Evolutionary conservation across 1,139 yeast species (phyloP), one percentile per base, ranked within the genome.

Genomic region (Geotrichum histeridarum): DNA sequence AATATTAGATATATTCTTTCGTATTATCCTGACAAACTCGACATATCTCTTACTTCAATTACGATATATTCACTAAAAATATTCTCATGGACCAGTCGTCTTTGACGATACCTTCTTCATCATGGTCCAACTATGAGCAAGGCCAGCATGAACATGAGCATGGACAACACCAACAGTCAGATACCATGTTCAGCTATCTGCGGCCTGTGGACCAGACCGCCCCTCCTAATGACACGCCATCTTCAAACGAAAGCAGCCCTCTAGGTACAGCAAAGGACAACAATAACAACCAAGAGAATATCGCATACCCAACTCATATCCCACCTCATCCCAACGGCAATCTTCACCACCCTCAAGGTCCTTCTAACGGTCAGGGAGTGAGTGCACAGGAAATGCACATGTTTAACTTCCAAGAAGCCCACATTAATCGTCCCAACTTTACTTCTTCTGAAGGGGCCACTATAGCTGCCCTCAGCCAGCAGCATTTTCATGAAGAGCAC

Each of bases 101-200:
- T 14, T 30, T 41, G 7, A 30, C 17, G 32, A 38, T 50, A 8
- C 18, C 43, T 15, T 44, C 53, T 5, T n/a, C 36, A 42, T 35
- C 47, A n/a, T 50, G 53, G 53, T 15, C 39, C 44, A 44, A 17
- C 39, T 44, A 35, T 27, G 49, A 50, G 12, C 37, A 32, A 4
- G 47, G 42, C 11, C 41, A 49, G 12, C 42, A 43, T 35, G 17
- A 33, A 3, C 37, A 45, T 22, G 27, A 22, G 12, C 37, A 32
- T 8, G 47, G 42, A 27, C 42, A 49, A 18, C 42, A 43, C 32
- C 32, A 33, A 3, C 37, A 45, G 11, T 12, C 33, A 1, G 14
- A 12, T 18, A 18, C 17, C 51, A 47, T 42, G 33, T 47, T 35
- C 45, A 22, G 47, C 36, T 17, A 35, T 37, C 12, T 47, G 15